Percentiles rank a stretch among this genome's conserved stretches.
These are phyloP conservation scores for Epichloe glyceriae DNA, from an alignment of 2,329 filamentous ascomycete genomes.

Conservation along the genomic window DNA sequence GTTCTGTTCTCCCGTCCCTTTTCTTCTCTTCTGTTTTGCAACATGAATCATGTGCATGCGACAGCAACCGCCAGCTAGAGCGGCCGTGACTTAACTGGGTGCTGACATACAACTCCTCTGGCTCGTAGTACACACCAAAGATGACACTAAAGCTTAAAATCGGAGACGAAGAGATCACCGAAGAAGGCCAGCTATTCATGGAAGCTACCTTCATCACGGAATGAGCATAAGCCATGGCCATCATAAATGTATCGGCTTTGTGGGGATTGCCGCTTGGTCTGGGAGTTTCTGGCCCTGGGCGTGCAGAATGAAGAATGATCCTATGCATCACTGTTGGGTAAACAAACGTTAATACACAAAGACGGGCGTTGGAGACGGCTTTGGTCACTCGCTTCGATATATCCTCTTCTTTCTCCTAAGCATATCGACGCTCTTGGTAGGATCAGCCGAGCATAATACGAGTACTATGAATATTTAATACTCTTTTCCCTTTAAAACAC, in stretches of 20 bases:
- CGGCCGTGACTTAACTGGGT: not conserved
- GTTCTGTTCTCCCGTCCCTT: no score
- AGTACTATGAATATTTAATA: slow-evolving; percentile 1
- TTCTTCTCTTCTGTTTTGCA: not conserved
- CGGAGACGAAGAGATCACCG: slow-evolving; percentile 63
- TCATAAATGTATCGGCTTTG: not conserved
- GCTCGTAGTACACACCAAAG: slow-evolving; percentile 53
- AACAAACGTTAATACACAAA: slow-evolving; percentile 5
- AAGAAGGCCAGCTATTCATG: slow-evolving; percentile 67
- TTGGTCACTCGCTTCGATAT: slow-evolving; percentile 14
- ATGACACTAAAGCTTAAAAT: slow-evolving; percentile 71
- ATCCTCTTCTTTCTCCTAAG: slow-evolving; percentile 5
- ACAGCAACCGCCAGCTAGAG: not conserved
- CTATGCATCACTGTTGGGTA: slow-evolving; percentile 10
- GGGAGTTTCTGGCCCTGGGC: not conserved
- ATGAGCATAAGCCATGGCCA: slow-evolving; percentile 13
- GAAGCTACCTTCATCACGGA: slow-evolving; percentile 95
- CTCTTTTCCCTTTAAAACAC: not conserved
- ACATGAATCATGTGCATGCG: no score
- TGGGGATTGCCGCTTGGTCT: not conserved
- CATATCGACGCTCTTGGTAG: slow-evolving; percentile 2
- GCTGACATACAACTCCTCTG: not conserved
- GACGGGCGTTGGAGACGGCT: slow-evolving; percentile 14
- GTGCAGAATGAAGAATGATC: slow-evolving; percentile 3
- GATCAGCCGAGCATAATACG: slow-evolving; percentile 3